Evolutionary conservation across 169 alveolate species (phyloP).

Genomic region (Plasmodium relictum): DNA sequence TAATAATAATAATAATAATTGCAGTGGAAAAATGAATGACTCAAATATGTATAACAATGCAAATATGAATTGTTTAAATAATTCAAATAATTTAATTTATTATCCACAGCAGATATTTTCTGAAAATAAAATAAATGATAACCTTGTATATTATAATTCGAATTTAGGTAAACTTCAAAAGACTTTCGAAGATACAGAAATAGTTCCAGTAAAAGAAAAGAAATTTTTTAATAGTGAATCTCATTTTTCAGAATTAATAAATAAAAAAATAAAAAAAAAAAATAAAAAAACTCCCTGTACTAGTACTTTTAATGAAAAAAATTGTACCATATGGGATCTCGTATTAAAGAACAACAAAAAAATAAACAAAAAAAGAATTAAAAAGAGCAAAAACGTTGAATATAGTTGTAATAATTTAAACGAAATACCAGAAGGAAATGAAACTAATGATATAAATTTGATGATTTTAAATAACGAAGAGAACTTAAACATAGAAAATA

Average conservation of each 20-base stretch:
- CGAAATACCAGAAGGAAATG: neutral
- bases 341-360: constrained; percentile 13
- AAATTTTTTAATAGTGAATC: constrained; percentile 50
- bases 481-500: neutral
- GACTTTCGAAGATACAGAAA: constrained; percentile 31
- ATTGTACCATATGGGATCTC: constrained; percentile 19
- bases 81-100: constrained; percentile 24
- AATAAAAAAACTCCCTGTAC: constrained; percentile 4
- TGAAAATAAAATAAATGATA: constrained; percentile 28
- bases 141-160: constrained; percentile 45
- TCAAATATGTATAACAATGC: neutral
- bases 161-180: neutral
- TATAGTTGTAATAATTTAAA: neutral
- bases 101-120: constrained; percentile 24
- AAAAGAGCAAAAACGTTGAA: neutral
- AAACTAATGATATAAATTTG: constrained; percentile 15
- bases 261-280: constrained; percentile 26
- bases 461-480: constrained; percentile 3
- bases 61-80: neutral
- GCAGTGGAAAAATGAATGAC: neutral
- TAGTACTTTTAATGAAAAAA: neutral
- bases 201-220: constrained; percentile 22
- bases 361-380: neutral
- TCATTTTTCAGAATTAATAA: constrained; percentile 47
- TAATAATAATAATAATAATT: neutral